phyloP scores from a whole-genome alignment of 352 stramenopile species.

The Pythium grandisporangium region DNA sequence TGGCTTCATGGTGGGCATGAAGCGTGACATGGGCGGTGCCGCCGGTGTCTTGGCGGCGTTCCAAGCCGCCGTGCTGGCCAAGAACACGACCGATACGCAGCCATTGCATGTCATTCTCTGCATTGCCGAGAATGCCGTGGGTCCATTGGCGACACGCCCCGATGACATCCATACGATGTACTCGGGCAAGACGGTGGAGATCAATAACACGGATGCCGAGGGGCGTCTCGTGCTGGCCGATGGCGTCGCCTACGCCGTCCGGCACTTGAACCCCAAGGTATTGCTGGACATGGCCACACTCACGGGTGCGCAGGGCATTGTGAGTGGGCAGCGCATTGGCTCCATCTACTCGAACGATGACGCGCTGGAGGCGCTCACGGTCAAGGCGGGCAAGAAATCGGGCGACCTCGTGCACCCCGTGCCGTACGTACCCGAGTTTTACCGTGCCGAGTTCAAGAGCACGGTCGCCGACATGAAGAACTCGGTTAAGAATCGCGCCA shows the following conservation, averaged over 20 bases:
- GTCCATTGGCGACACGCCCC: slow-evolving; percentile 79
- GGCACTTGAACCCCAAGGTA: slow-evolving; percentile 84
- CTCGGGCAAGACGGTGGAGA: slow-evolving; percentile 94
- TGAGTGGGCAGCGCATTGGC: slow-evolving; percentile 89
- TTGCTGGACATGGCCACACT: slow-evolving; percentile 97
- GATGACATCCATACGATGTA: slow-evolving; percentile 93
- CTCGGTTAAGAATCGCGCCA: slow-evolving; percentile 89
- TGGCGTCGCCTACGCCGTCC: slow-evolving; percentile 89
- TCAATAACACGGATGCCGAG: slow-evolving; percentile 97
- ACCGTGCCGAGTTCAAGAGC: slow-evolving; percentile 88
- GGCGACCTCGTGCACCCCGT: slow-evolving; percentile 91
- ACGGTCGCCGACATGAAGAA: slow-evolving; percentile 97
- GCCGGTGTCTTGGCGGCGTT: slow-evolving; percentile 49
- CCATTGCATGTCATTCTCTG: slow-evolving; percentile 88
- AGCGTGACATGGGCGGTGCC: slow-evolving; percentile 91
- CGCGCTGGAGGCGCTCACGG: slow-evolving; percentile 73
- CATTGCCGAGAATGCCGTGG: slow-evolving; percentile 93
- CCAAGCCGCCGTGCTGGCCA: slow-evolving; percentile 79
- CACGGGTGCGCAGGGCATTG: slow-evolving; percentile 90
- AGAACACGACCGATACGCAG: slow-evolving; percentile 82
- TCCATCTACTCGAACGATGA: slow-evolving; percentile 89
- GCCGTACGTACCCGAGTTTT: slow-evolving; percentile 91
- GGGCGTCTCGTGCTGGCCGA: slow-evolving; percentile 92
- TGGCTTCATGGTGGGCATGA: slow-evolving; percentile 89
- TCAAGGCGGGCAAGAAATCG: slow-evolving; percentile 75